Conservation (phyloP, 257 asterid species). For the Phtheirospermum japonicum region DNA sequence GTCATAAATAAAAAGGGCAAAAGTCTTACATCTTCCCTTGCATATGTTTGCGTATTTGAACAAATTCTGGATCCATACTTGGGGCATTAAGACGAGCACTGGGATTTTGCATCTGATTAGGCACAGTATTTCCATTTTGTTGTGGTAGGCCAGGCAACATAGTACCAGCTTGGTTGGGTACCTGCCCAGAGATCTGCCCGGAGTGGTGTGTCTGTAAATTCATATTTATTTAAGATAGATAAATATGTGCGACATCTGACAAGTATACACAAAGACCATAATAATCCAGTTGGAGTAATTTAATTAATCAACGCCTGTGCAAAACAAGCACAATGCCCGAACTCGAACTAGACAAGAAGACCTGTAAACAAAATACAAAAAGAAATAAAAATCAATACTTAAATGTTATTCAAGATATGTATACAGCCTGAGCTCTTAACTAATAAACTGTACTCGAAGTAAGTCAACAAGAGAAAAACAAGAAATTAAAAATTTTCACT, state of each 20-base stretch:
- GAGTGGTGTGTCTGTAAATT: slow-evolving; percentile 60
- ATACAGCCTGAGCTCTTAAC: slow-evolving; percentile 9
- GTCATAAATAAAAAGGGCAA: slow-evolving; percentile 18
- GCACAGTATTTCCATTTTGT: slow-evolving; percentile 61
- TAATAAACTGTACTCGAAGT: neutral
- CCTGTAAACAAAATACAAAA: slow-evolving; percentile 31
- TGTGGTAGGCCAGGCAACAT: slow-evolving; percentile 52
- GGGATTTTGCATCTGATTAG: slow-evolving; percentile 70
- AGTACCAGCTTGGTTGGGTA: slow-evolving; percentile 52
- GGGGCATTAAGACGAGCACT: slow-evolving; percentile 40
- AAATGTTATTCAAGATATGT: neutral
- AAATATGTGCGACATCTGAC: slow-evolving; percentile 28
- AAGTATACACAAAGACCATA: slow-evolving; percentile 24
- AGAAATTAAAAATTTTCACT: neutral
- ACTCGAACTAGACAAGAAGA: slow-evolving; percentile 21
- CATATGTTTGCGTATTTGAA: slow-evolving; percentile 52
- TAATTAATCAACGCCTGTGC: slow-evolving; percentile 17
- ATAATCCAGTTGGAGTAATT: slow-evolving; percentile 15
- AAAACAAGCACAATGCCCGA: slow-evolving; percentile 12
- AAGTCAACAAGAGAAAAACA: neutral
- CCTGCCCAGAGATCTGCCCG: slow-evolving; percentile 67
- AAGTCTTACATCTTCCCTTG: slow-evolving; percentile 57
- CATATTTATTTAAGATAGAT: slow-evolving; percentile 40
- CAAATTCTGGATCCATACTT: slow-evolving; percentile 50
- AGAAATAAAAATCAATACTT: slow-evolving; percentile 14